Conservation (phyloP, 441 rosid species). For the Adansonia rubrostipa region DNA sequence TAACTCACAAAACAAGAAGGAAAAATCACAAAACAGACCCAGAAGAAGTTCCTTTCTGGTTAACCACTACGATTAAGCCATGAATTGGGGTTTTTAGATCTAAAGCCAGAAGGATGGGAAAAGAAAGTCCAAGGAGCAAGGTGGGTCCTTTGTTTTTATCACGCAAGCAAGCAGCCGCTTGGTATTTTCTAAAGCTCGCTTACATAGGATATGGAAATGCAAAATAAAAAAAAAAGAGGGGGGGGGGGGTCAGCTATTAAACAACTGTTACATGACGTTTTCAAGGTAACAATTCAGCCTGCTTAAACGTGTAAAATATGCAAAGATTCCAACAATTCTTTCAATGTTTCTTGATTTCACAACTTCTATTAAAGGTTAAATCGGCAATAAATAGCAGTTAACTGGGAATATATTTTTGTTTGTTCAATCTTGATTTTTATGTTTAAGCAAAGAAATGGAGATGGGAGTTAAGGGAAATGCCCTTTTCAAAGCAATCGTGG, state of each 20-base stretch:
- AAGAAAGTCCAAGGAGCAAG: constrained; percentile 6
- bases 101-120: constrained; percentile 23
- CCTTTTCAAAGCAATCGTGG: background rate
- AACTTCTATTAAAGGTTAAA: background rate
- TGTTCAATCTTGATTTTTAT: background rate
- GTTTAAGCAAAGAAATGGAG: background rate
- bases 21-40: constrained; percentile 23
- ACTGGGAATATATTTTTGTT: background rate
- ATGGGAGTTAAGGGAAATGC: background rate
- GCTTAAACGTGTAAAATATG: background rate
- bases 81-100: constrained; percentile 39
- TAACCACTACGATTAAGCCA: constrained; percentile 3
- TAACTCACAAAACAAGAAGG: constrained; percentile 16
- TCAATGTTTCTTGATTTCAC: background rate
- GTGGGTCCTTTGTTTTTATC: constrained; percentile 27
- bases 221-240: background rate
- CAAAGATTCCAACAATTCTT: background rate
- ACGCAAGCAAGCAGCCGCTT: constrained; percentile 1
- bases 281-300: constrained; percentile 16
- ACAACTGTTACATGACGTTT: constrained; percentile 21
- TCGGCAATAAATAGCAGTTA: background rate
- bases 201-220: background rate
- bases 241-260: constrained; percentile 7
- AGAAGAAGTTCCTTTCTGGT: constrained; percentile 14
- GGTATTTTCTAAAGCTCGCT: background rate